phyloP scores from a whole-genome alignment of 176 grass and related monocot species.

The Oryza rufipogon region DNA sequence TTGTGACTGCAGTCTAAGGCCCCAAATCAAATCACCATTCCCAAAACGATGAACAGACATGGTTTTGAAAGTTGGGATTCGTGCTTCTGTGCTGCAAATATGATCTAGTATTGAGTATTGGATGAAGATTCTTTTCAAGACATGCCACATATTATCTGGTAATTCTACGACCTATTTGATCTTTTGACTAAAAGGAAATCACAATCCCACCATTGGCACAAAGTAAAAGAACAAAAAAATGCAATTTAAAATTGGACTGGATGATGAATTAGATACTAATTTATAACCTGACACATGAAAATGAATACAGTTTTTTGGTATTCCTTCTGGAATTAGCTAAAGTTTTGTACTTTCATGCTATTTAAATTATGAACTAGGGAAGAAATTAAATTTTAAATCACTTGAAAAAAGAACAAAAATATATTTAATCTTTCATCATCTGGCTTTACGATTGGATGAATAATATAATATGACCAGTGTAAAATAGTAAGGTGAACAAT shows the following conservation, averaged over 20 bases:
- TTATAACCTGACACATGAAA: conserved; percentile 32
- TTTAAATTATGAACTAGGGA: conserved; percentile 15
- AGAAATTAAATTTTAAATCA: not conserved
- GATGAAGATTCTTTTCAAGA: conserved; percentile 74
- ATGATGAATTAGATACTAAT: conserved; percentile 9
- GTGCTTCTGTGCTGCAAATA: conserved; percentile 43
- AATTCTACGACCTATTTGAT: conserved; percentile 51
- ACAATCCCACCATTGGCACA: not conserved
- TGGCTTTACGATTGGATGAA: conserved; percentile 15
- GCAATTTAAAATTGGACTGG: conserved; percentile 18
- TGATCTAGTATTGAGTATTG: conserved; percentile 65
- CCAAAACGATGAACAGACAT: conserved; percentile 63
- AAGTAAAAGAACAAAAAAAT: not conserved
- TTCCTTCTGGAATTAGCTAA: conserved; percentile 22
- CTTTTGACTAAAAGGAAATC: conserved; percentile 42
- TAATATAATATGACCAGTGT: not conserved
- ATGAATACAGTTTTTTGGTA: not conserved
- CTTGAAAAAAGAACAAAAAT: conserved; percentile 14
- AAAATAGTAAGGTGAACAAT: conserved; percentile 21
- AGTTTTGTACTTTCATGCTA: conserved; percentile 9
- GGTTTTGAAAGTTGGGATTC: conserved; percentile 43
- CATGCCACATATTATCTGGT: conserved; percentile 67
- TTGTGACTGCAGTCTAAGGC: conserved; percentile 83
- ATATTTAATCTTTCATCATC: conserved; percentile 1
- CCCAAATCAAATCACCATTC: conserved; percentile 66